Evolutionary conservation across 2,329 filamentous ascomycete species (phyloP), one percentile per base, ranked within the genome.

Genomic region (Ceratocystis cacaofunesta): DNA sequence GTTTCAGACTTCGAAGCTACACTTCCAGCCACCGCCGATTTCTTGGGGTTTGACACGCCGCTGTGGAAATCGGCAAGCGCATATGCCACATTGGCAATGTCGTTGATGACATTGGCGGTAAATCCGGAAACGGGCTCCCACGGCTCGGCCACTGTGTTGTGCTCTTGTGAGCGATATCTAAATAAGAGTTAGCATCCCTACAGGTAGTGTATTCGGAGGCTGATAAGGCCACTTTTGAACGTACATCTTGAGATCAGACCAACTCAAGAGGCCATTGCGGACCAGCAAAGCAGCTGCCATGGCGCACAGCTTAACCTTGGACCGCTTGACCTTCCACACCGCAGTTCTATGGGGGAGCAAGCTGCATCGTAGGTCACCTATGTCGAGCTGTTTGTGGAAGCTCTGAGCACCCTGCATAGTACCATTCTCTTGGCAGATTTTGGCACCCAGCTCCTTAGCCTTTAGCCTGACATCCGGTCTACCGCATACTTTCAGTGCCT

Each of bases 51-150:
- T 65, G 64, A 65, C 19, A 64, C 52, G 43, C 65, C 80, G 19
- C 80, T 75, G 1, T 84, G 84, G 69, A 86, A 81, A 71, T 95
- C 90, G 0, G 89, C 89, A 50, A 95, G 80, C 0, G 90, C 89
- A 82, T 95, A 88, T 71, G 89, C 83, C 66, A 96, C 86, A 48
- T 83, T 87, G 30, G 87, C 85, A 60, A 94, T 78, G n/a, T 92
- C 92, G 5, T 88, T 88, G n/a, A 95, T 78, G 0, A 96, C 75
- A 0, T 91, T 89, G 57, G 85, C 83, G 0, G 90, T 85, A 17
- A 85, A 88, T 22, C 89, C 90, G 15, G 87, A 85, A 28, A 95
- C 82, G 0, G 90, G 90, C 69, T 94, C 90, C 71, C 83, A 85
- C 0, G 90, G 90, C 57, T 91, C 87, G 41, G 87, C 84, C 67